Conservation (phyloP, 2,329 filamentous ascomycete genomes). For the Hypoxylon sp. region DNA sequence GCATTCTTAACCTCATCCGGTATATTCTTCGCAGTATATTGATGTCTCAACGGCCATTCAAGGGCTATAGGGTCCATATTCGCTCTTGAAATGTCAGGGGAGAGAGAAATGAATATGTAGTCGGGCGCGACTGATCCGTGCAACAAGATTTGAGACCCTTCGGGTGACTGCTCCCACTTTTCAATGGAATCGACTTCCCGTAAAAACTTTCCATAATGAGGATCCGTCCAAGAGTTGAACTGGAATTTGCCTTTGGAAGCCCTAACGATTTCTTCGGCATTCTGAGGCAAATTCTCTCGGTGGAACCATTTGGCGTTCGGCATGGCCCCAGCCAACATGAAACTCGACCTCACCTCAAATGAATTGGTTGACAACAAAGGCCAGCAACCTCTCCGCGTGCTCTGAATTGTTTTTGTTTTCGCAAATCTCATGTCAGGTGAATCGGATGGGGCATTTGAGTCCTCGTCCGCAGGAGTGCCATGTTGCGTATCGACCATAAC, state of each 20-base stretch:
- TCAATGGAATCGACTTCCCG: slow-evolving; percentile 56
- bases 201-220: slow-evolving; percentile 47
- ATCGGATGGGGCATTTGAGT: slow-evolving; percentile 11
- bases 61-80: slow-evolving; percentile 48
- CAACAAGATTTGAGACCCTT: slow-evolving; percentile 53
- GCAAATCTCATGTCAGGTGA: slow-evolving; percentile 12
- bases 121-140: slow-evolving; percentile 54
- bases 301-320: slow-evolving; percentile 38
- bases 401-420: slow-evolving; percentile 17
- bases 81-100: slow-evolving; percentile 40
- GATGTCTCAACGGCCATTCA: slow-evolving; percentile 57
- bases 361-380: slow-evolving; percentile 27
- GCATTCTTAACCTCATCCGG: slow-evolving; percentile 56
- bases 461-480: slow-evolving; percentile 20
- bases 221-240: slow-evolving; percentile 42
- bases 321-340: slow-evolving; percentile 30
- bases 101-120: slow-evolving; percentile 58
- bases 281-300: slow-evolving; percentile 46
- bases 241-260: slow-evolving; percentile 31
- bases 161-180: slow-evolving; percentile 61
- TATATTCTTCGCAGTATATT: slow-evolving; percentile 58
- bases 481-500: slow-evolving; percentile 19
- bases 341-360: slow-evolving; percentile 36
- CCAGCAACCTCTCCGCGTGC: slow-evolving; percentile 32
- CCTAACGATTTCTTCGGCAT: slow-evolving; percentile 44